These are phyloP conservation scores for Colletotrichum abscissum DNA, from an alignment of 2,329 filamentous ascomycete species.

Conservation along the genomic window DNA sequence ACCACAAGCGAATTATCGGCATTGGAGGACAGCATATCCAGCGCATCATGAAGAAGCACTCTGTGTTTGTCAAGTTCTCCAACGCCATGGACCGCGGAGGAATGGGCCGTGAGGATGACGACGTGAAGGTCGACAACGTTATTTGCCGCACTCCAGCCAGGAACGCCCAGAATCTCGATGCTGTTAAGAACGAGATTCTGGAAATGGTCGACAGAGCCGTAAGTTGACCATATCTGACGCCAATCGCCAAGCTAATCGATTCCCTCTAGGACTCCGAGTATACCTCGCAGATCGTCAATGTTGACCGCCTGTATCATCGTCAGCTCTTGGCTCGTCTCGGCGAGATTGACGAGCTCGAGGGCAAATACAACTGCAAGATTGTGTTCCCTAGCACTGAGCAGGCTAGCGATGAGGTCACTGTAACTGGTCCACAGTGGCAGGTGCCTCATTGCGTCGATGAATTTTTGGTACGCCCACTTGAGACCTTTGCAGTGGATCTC, in stretches of 20 bases:
- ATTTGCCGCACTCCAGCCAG: conserved; percentile 97
- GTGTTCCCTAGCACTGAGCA: conserved; percentile 97
- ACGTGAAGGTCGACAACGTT: conserved; percentile 98
- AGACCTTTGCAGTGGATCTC: conserved; percentile 35
- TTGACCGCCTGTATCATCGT: conserved; percentile 95
- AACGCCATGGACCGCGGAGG: conserved; percentile 97
- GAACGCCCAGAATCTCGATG: conserved; percentile 95
- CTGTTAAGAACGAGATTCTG: conserved; percentile 98
- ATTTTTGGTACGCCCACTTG: conserved; percentile 73
- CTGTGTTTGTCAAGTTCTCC: conserved; percentile 99
- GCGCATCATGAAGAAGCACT: conserved; percentile 99
- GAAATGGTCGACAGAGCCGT: conserved; percentile 98
- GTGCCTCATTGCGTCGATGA: conserved; percentile 97
- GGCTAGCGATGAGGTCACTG: conserved; percentile 94
- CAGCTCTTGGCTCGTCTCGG: conserved; percentile 89
- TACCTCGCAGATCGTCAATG: conserved; percentile 90
- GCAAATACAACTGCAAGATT: conserved; percentile 99
- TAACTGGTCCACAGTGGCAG: conserved; percentile 97
- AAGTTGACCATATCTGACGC: conserved; percentile 48
- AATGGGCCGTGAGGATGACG: conserved; percentile 94
- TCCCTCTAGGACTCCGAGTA: conserved; percentile 85
- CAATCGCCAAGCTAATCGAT: conserved; percentile 16
- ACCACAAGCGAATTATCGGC: conserved; percentile 99
- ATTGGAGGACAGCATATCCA: conserved; percentile 99
- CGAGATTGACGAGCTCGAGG: conserved; percentile 94